These are phyloP conservation scores for Hypocrella siamensis DNA, from an alignment of 2,329 filamentous ascomycete species.

Conservation along the genomic window DNA sequence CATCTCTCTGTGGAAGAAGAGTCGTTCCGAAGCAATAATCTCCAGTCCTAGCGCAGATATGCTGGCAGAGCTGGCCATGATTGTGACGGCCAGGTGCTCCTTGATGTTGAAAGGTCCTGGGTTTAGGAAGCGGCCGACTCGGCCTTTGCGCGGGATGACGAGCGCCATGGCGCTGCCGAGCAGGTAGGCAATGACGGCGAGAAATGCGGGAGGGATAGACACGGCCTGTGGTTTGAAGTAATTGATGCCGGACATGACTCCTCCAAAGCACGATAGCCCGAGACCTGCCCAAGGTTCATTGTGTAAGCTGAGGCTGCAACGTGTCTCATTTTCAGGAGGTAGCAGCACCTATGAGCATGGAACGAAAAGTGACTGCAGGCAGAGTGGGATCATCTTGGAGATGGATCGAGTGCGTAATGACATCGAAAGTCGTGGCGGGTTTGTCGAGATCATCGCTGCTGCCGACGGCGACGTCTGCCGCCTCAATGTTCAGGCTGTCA, in stretches of 20 bases:
- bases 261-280: constrained; percentile 8
- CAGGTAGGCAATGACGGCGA: constrained; percentile 8
- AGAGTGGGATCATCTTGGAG: constrained; percentile 9
- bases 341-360: constrained; percentile 9
- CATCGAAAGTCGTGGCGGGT: constrained; percentile 1
- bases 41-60: constrained; percentile 26
- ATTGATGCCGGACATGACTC: constrained; percentile 9
- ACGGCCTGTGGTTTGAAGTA: constrained; percentile 11
- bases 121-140: constrained; percentile 19
- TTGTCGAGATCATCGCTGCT: not conserved
- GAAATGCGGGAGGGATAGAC: constrained; percentile 10
- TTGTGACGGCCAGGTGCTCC: constrained; percentile 39
- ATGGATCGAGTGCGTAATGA: constrained; percentile 10
- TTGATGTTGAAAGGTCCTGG: constrained; percentile 37
- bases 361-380: constrained; percentile 11
- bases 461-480: not conserved
- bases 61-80: constrained; percentile 30
- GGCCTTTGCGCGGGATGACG: constrained; percentile 6
- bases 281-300: constrained; percentile 5
- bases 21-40: constrained; percentile 28
- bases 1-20: constrained; percentile 32
- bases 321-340: too few species aligned
- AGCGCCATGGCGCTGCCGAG: constrained; percentile 3
- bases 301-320: not conserved
- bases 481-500: not conserved